Conservation (phyloP, 2,329 filamentous ascomycete genomes). For the Thielaviopsis euricoi region DNA sequence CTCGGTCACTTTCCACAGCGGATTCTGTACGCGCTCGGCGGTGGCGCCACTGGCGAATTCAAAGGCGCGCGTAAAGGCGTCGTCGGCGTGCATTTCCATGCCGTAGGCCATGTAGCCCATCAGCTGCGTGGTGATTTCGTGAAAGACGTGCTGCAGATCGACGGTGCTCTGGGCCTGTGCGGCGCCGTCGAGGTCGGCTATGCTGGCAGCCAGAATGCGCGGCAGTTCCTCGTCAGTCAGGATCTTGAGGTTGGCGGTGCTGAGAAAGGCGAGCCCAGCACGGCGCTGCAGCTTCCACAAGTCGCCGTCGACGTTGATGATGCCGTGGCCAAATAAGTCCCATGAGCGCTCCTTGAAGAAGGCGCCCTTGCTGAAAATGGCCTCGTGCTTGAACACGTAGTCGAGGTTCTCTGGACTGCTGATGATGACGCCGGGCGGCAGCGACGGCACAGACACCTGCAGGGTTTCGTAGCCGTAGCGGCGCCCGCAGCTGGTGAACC, state of each 20-base stretch:
- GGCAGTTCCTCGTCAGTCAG: conserved; percentile 42
- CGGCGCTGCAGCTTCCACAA: conserved; percentile 46
- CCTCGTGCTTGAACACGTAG: conserved; percentile 44
- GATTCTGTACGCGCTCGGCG: conserved; percentile 48
- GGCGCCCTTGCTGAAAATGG: conserved; percentile 41
- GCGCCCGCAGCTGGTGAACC: conserved; percentile 43
- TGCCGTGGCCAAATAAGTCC: conserved; percentile 49
- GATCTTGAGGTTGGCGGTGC: conserved; percentile 36
- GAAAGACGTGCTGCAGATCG: conserved; percentile 43
- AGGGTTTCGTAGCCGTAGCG: conserved; percentile 43
- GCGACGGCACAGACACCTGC: conserved; percentile 42
- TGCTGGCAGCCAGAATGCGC: conserved; percentile 29
- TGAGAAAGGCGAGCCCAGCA: conserved; percentile 43
- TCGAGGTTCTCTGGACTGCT: conserved; percentile 45
- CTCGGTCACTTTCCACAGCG: conserved; percentile 44
- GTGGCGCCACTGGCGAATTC: conserved; percentile 45
- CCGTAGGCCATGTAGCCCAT: conserved; percentile 56
- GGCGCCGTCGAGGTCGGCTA: conserved; percentile 21
- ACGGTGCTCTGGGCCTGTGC: conserved; percentile 20
- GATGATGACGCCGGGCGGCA: conserved; percentile 47
- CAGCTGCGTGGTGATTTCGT: conserved; percentile 46
- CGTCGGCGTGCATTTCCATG: conserved; percentile 48
- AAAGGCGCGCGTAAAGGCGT: conserved; percentile 44
- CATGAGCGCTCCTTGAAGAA: conserved; percentile 44
- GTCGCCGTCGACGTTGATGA: conserved; percentile 50